Evolutionary conservation across 176 grass and related monocot genomes (phyloP).

Genomic region (Avena atlantica): DNA sequence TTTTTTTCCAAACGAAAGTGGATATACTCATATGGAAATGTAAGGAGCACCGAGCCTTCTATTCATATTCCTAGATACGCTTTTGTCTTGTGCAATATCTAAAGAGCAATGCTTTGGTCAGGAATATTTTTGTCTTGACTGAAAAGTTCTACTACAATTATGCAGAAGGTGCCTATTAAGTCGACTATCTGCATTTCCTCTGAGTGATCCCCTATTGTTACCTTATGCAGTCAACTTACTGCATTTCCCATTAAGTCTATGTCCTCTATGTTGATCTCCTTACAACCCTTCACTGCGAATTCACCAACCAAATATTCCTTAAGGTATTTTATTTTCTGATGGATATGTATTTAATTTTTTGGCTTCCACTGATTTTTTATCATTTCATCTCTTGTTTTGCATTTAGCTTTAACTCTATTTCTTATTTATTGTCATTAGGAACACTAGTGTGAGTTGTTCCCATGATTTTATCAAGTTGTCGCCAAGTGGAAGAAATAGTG

Average conservation of each 20-base stretch:
- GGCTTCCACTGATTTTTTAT: not conserved
- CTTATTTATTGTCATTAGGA: slow-evolving; percentile 44
- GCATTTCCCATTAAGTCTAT: not conserved
- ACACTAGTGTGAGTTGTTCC: slow-evolving; percentile 17
- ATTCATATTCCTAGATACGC: not conserved
- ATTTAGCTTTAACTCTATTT: not conserved
- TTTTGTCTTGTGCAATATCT: not conserved
- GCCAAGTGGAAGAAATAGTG: slow-evolving; percentile 37
- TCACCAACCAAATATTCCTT: not conserved
- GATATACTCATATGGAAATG: not conserved
- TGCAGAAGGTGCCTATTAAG: not conserved
- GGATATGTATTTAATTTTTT: slow-evolving; percentile 9
- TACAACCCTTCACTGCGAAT: slow-evolving; percentile 1
- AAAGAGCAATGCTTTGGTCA: not conserved
- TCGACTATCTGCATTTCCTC: not conserved
- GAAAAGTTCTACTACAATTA: not conserved
- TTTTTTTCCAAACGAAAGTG: not conserved
- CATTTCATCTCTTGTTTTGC: not conserved
- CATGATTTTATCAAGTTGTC: slow-evolving; percentile 38
- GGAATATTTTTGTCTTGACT: not conserved
- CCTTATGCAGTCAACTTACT: not conserved
- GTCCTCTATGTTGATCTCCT: not conserved
- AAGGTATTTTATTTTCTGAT: not conserved
- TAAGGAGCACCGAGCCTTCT: not conserved
- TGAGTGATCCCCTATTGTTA: not conserved